These are phyloP conservation scores for Coemansia sp. DNA, from an alignment of 192 early-diverging fungal genomes.

Conservation along the genomic window DNA sequence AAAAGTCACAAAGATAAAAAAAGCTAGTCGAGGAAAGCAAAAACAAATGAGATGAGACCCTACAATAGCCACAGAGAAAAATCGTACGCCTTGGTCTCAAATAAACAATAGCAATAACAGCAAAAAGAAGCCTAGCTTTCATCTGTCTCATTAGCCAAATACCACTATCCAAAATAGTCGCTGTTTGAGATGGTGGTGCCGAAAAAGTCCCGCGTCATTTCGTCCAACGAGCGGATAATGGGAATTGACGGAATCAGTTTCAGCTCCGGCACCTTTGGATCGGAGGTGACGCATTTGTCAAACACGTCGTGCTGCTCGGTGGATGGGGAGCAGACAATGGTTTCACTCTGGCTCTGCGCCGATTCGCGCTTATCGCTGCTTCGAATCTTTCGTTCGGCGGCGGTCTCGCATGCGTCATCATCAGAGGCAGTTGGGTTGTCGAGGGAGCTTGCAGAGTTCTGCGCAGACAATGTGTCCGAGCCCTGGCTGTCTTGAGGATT, in stretches of 20 bases:
- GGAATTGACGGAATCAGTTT: constrained; percentile 25
- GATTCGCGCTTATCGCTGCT: constrained; percentile 49
- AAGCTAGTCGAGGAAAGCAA: too few relatives aligned
- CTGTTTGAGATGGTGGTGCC: constrained; percentile 15
- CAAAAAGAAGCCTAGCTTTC: too few relatives aligned
- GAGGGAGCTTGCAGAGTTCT: background rate
- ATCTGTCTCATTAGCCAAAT: too few relatives aligned
- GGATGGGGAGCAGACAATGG: constrained; percentile 46
- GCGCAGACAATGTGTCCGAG: background rate
- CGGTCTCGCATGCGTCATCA: background rate
- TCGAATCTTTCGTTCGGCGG: background rate
- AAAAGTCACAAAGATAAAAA: too few relatives aligned
- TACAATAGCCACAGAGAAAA: too few relatives aligned
- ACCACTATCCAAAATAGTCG: constrained; percentile 16
- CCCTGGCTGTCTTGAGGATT: background rate
- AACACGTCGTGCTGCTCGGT: constrained; percentile 8
- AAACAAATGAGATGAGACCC: too few relatives aligned
- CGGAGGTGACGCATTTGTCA: constrained; percentile 10
- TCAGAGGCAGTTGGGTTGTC: background rate
- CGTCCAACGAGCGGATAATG: constrained; percentile 30
- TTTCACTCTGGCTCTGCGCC: constrained; percentile 51
- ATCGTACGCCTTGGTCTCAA: too few relatives aligned
- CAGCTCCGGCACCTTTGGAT: constrained; percentile 17
- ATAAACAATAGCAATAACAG: too few relatives aligned
- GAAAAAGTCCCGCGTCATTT: constrained; percentile 42